phyloP scores from a whole-genome alignment of 2,329 filamentous ascomycete genomes.

The Geosmithia morbida region DNA sequence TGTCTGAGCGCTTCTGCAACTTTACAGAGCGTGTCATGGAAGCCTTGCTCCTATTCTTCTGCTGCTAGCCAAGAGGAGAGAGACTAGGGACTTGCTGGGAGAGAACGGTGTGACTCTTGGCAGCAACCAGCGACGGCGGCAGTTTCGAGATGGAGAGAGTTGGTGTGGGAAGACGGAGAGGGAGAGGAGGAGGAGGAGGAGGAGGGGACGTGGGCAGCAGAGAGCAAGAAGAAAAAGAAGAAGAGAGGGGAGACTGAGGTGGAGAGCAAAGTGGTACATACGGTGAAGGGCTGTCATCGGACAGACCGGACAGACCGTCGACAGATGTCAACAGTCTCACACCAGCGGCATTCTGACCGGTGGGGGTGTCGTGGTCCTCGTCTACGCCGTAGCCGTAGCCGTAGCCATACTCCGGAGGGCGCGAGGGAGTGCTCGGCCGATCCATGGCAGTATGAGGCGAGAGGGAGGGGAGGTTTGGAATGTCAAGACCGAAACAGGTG shows the following conservation, averaged over 20 bases:
- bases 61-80: not conserved
- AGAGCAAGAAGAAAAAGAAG: conserved; percentile 3
- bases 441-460: conserved; percentile 24
- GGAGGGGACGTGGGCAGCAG: conserved; percentile 1
- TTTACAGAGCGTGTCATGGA: conserved; percentile 24
- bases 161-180: not conserved
- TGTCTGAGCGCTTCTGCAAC: conserved; percentile 26
- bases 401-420: conserved; percentile 40
- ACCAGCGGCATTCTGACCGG: conserved; percentile 33
- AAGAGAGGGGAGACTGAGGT: not conserved
- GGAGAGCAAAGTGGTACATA: conserved; percentile 30
- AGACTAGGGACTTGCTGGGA: not conserved
- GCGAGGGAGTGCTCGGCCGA: conserved; percentile 31
- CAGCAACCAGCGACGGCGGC: too few relatives aligned
- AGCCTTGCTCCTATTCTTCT: not conserved
- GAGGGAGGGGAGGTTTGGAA: conserved; percentile 1
- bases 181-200: not conserved
- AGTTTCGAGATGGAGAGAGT: not conserved
- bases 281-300: conserved; percentile 25
- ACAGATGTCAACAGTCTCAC: conserved; percentile 49
- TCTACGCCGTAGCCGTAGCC: conserved; percentile 28
- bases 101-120: not conserved
- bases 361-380: conserved; percentile 25
- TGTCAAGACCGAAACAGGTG: conserved; percentile 14
- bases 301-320: conserved; percentile 30